These are phyloP conservation scores for Cystoderma amianthinum DNA, from an alignment of 768 basidiomycete species.

Conservation along the genomic window DNA sequence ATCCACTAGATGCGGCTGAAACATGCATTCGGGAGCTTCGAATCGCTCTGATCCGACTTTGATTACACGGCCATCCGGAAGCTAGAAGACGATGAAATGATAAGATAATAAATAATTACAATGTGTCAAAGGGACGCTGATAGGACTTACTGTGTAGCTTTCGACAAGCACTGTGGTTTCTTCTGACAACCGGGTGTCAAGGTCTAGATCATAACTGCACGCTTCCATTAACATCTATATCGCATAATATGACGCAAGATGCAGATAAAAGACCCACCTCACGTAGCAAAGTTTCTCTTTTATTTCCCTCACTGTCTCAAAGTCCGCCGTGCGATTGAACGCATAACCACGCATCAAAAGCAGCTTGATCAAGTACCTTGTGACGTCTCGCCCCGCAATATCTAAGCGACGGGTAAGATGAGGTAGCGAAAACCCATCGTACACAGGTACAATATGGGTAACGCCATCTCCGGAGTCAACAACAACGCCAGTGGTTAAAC, in stretches of 20 bases:
- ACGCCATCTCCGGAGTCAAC: conserved; percentile 99
- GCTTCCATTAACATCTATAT: background rate
- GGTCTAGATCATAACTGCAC: conserved; percentile 88
- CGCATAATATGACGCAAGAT: no score
- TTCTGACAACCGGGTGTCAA: conserved; percentile 87
- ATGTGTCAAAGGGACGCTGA: background rate
- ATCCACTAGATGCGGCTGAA: conserved; percentile 97
- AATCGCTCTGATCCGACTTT: conserved; percentile 98
- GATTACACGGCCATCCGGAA: conserved; percentile 93
- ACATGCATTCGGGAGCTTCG: conserved; percentile 99
- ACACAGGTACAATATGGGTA: conserved; percentile 98
- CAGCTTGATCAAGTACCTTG: conserved; percentile 98
- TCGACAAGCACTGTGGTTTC: conserved; percentile 97
- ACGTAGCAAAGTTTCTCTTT: conserved; percentile 99
- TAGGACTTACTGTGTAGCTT: conserved; percentile 74
- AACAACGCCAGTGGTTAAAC: conserved; percentile 96
- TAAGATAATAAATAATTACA: conserved; percentile 5
- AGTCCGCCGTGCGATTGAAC: conserved; percentile 98
- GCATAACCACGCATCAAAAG: conserved; percentile 99
- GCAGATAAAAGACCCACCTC: conserved; percentile 44
- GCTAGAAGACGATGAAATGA: no score
- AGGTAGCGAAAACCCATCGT: conserved; percentile 93
- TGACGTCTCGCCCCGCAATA: conserved; percentile 97
- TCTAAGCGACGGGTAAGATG: conserved; percentile 93
- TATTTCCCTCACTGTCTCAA: conserved; percentile 97